Percentiles rank a stretch among this genome's conserved stretches.
phyloP scores from a whole-genome alignment of 257 asterid genomes.

The Primulina huaijiensis region DNA sequence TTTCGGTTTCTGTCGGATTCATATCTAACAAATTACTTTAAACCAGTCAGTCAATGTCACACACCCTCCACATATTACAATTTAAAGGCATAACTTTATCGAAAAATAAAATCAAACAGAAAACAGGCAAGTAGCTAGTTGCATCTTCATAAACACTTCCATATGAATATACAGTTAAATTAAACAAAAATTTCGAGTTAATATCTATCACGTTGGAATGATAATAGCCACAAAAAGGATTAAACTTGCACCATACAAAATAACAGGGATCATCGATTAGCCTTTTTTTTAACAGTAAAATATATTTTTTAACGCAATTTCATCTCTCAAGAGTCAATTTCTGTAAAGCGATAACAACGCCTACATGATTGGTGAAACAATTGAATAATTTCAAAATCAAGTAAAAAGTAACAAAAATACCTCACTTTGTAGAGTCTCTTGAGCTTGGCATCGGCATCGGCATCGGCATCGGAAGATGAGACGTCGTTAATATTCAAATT shows the following conservation, averaged over 20 bases:
- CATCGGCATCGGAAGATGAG: slow-evolving; percentile 24
- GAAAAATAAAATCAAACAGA: background rate
- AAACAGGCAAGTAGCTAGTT: background rate
- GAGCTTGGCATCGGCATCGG: slow-evolving; percentile 21
- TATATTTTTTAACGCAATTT: background rate
- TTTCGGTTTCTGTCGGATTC: slow-evolving; percentile 60
- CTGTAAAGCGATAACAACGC: background rate
- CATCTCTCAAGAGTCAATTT: background rate
- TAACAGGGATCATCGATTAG: slow-evolving; percentile 4
- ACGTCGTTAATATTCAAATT: background rate
- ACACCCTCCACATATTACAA: slow-evolving; percentile 3
- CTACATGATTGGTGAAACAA: background rate
- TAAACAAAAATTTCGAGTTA: no score
- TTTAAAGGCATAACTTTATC: background rate
- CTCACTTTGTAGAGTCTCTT: slow-evolving; percentile 59
- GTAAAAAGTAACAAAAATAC: slow-evolving; percentile 24
- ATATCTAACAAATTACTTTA: slow-evolving; percentile 34
- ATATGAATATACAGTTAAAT: no score
- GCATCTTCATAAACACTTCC: no score
- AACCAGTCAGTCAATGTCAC: slow-evolving; percentile 5
- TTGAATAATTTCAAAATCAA: background rate
- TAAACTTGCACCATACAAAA: slow-evolving; percentile 1
- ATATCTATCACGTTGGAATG: no score
- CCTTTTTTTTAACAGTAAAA: background rate
- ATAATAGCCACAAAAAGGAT: background rate